These are phyloP conservation scores for Coemansia sp. DNA, from an alignment of 192 early-diverging fungal species.

Conservation along the genomic window DNA sequence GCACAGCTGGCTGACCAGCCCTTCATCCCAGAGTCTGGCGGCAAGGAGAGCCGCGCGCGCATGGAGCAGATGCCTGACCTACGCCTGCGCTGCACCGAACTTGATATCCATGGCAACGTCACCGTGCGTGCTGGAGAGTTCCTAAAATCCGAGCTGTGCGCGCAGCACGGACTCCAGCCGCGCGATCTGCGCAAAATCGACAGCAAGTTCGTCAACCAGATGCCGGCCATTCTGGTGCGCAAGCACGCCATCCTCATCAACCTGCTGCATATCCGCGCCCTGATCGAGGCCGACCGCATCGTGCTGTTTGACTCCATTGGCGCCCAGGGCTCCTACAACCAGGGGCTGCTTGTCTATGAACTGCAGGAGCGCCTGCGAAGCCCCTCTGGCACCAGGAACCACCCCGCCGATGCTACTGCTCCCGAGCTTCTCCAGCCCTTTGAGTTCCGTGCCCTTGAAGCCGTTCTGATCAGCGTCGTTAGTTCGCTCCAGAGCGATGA, in stretches of 20 bases:
- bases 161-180: conserved; percentile 72
- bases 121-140: conserved; percentile 74
- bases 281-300: conserved; percentile 76
- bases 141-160: conserved; percentile 75
- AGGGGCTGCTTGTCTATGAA: conserved; percentile 76
- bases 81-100: conserved; percentile 62
- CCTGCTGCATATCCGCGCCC: conserved; percentile 74
- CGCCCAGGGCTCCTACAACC: conserved; percentile 66
- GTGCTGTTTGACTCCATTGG: conserved; percentile 77
- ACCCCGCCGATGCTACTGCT: neutral
- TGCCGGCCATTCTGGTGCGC: conserved; percentile 81
- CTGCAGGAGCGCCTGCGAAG: conserved; percentile 70
- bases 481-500: conserved; percentile 67
- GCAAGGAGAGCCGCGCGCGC: conserved; percentile 9
- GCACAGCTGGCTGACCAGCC: conserved; percentile 12
- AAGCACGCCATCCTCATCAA: conserved; percentile 81
- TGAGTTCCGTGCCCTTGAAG: conserved; percentile 73
- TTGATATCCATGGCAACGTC: conserved; percentile 67
- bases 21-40: neutral
- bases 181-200: conserved; percentile 86
- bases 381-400: conserved; percentile 21
- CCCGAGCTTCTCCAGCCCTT: conserved; percentile 35
- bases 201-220: conserved; percentile 72
- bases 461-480: conserved; percentile 73
- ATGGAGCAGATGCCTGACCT: conserved; percentile 39